Conservation (phyloP, 805 yeast genomes). For the Barnettozyma sp. region DNA sequence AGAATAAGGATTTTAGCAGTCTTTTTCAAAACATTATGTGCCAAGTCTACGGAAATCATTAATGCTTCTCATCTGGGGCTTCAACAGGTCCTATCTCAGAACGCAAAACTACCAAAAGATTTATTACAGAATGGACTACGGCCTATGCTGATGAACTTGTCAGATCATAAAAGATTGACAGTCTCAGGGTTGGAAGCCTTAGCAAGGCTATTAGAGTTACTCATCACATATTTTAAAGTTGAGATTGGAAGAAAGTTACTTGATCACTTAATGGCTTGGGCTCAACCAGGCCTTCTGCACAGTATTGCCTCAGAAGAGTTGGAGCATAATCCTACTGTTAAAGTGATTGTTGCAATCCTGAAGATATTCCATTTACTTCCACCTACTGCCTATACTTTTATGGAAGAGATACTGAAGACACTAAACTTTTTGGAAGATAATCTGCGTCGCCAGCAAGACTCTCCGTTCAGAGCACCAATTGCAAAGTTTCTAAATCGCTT, state of each 20-base stretch:
- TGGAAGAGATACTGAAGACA: slow-evolving; percentile 78
- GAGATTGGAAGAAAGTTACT: slow-evolving; percentile 91
- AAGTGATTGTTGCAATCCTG: slow-evolving; percentile 81
- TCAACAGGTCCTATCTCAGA: slow-evolving; percentile 74
- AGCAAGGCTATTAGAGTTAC: slow-evolving; percentile 74
- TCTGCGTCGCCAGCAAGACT: slow-evolving; percentile 72
- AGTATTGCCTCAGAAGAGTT: slow-evolving; percentile 75
- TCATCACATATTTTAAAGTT: slow-evolving; percentile 90
- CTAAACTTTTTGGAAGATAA: slow-evolving; percentile 74
- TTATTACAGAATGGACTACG: slow-evolving; percentile 89
- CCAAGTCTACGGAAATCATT: slow-evolving; percentile 77
- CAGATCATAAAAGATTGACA: slow-evolving; percentile 87
- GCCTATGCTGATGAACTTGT: slow-evolving; percentile 91
- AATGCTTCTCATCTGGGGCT: slow-evolving; percentile 91
- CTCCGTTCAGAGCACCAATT: slow-evolving; percentile 89
- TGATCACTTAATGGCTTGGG: slow-evolving; percentile 95
- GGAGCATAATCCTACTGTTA: slow-evolving; percentile 72
- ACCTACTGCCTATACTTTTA: slow-evolving; percentile 82
- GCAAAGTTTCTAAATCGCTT: slow-evolving; percentile 82
- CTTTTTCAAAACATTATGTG: slow-evolving; percentile 86
- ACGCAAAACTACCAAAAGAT: slow-evolving; percentile 87
- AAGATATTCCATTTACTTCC: slow-evolving; percentile 91
- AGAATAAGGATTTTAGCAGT: slow-evolving; percentile 85
- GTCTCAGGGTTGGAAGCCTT: slow-evolving; percentile 88
- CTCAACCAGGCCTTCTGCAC: slow-evolving; percentile 72